phyloP scores from a whole-genome alignment of 345 rosid species.

The Eucalyptus brandiana region DNA sequence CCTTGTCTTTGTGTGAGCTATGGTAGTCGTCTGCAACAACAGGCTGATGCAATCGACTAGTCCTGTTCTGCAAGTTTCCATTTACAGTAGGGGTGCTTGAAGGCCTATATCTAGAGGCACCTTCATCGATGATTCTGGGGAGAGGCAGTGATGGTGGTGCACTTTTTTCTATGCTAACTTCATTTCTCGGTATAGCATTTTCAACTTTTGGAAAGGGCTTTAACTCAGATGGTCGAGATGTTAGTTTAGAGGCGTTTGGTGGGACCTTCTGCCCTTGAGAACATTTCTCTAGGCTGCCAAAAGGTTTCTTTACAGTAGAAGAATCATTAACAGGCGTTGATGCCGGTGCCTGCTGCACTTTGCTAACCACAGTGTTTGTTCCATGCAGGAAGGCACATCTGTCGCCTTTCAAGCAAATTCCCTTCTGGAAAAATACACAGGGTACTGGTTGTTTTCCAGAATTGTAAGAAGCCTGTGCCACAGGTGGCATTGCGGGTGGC shows the following conservation, averaged over 20 bases:
- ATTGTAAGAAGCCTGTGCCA: conserved; percentile 7
- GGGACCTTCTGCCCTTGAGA: conserved; percentile 19
- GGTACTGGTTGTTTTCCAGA: conserved; percentile 56
- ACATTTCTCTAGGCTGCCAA: conserved; percentile 16
- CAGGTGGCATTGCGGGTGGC: not conserved
- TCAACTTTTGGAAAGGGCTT: conserved; percentile 15
- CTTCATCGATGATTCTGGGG: conserved; percentile 14
- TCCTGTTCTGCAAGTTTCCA: conserved; percentile 16
- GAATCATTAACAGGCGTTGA: conserved; percentile 14
- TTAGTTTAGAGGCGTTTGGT: conserved; percentile 12
- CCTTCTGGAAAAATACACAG: conserved; percentile 78
- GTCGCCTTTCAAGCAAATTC: conserved; percentile 79
- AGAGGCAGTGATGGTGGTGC: not conserved
- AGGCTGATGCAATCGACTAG: conserved; percentile 27
- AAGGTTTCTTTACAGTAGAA: conserved; percentile 15
- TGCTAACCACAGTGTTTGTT: conserved; percentile 24
- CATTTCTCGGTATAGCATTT: conserved; percentile 14
- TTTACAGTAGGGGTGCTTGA: conserved; percentile 14
- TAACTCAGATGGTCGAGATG: conserved; percentile 10
- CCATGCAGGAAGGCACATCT: conserved; percentile 74
- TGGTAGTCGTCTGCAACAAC: conserved; percentile 37
- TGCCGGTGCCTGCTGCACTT: conserved; percentile 16
- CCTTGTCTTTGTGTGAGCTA: conserved; percentile 43
- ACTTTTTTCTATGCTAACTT: conserved; percentile 13
- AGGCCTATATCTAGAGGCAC: conserved; percentile 23